Evolutionary conservation across 345 rosid species (phyloP), one percentile per base, ranked within the genome.

Genomic region (Dipteronia sinensis): DNA sequence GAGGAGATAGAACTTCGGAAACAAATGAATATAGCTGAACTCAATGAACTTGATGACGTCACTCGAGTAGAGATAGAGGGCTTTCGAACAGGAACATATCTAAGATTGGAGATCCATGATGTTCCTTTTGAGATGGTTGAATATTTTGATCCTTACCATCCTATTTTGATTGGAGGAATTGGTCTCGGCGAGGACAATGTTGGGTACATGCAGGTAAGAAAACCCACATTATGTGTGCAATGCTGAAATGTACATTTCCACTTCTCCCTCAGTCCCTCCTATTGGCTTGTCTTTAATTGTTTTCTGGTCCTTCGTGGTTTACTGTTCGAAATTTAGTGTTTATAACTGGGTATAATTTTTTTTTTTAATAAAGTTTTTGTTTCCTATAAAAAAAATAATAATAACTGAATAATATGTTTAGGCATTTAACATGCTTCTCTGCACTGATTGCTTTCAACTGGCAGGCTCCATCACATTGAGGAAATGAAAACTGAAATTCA

Each of bases 71-170:
- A 92, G 82, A 85, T 96, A 46, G 99, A 94, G 86, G 99, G 99
- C 72, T 92, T 90, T 79, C 88, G 77, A 64, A 89, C 95, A 13
- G 99, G 98, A 76, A 86, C 90, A 59, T 96, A 96, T 81, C 55
- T 96, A 53, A 87, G 99, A 69, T 86, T 96, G 88, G 99, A 91
- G 87, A 82, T 96, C 82, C 97, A 89, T 82, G 90, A 80, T 79
- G 97, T 96, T 85, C 95, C 99, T 67, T 96, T 75, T 75, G 98
- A 96, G 88, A 94, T 96, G 99, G 93, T 91, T 58, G 90, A 91
- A 78, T 86, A 90, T 86, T 94, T 92, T 88, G 97, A 94, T 83
- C 98, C 99, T 11, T 86, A 88, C 79, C 92, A 92, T 84, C 98
- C 99, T 67, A 65, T 92, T 82, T 74, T 96, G 77, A 92, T 94